Evolutionary conservation across 2,329 filamentous ascomycete species (phyloP).

Genomic region (Stachybotrys echinatus): DNA sequence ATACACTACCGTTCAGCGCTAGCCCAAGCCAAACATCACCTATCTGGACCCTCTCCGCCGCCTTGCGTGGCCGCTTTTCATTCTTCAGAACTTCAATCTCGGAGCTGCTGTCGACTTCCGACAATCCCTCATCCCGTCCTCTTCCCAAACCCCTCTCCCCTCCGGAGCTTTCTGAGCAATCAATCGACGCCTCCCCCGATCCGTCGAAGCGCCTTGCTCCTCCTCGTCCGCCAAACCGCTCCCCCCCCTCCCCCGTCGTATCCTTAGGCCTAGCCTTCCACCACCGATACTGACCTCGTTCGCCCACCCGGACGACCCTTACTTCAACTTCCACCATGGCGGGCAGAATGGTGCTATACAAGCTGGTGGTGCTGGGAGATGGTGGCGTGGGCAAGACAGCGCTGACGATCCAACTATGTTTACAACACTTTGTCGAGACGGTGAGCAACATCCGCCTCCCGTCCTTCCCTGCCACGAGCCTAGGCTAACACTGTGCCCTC

Average conservation of each 20-base stretch:
- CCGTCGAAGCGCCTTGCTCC: neutral
- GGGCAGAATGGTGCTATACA: constrained; percentile 93
- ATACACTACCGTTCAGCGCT: constrained; percentile 7
- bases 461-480: neutral
- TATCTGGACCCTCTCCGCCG: neutral
- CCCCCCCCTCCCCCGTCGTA: neutral
- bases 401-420: constrained; percentile 90
- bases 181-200: neutral
- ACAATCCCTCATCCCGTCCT: neutral
- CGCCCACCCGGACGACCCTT: neutral
- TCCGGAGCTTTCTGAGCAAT: neutral
- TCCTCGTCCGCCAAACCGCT: neutral
- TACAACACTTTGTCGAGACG: constrained; percentile 98
- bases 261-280: no score
- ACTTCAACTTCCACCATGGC: constrained; percentile 55
- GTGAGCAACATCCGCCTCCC: constrained; percentile 36
- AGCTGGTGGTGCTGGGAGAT: constrained; percentile 90
- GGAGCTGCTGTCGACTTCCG: neutral
- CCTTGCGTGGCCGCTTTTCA: neutral
- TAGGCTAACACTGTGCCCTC: constrained; percentile 5
- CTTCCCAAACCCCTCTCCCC: neutral
- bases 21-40: constrained; percentile 1
- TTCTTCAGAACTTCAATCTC: neutral
- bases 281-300: neutral
- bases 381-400: constrained; percentile 93